Evolutionary conservation across 441 rosid genomes (phyloP).

Genomic region (Kokia cookei): DNA sequence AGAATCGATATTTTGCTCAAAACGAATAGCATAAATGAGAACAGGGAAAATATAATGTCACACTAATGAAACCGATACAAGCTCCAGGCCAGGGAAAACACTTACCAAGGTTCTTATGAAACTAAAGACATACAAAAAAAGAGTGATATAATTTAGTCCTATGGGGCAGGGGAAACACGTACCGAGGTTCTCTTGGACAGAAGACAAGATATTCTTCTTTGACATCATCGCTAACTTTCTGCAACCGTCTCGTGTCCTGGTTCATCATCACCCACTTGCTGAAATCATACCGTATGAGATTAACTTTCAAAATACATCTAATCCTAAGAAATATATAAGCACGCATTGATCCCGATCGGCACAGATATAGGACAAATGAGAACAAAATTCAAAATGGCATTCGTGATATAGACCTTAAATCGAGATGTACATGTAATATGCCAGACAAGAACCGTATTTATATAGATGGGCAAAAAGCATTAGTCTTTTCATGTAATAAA

Average conservation of each 20-base stretch:
- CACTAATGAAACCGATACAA: no score
- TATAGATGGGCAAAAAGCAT: no score
- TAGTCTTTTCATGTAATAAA: not conserved
- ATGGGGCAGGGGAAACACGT: not conserved
- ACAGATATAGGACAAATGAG: not conserved
- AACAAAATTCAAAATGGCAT: no score
- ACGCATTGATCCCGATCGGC: not conserved
- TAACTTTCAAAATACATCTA: constrained; percentile 7
- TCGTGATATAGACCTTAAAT: no score
- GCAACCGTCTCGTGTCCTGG: constrained; percentile 85
- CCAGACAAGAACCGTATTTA: no score
- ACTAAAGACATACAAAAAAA: no score
- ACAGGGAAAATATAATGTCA: no score
- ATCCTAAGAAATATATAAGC: not conserved
- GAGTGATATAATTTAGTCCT: not conserved
- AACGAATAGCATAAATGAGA: no score
- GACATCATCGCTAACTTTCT: constrained; percentile 84
- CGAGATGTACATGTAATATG: no score
- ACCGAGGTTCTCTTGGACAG: constrained; percentile 79
- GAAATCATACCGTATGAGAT: constrained; percentile 26
- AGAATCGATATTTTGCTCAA: not conserved
- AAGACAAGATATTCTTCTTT: constrained; percentile 74
- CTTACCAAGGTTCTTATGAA: constrained; percentile 57
- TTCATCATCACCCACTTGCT: constrained; percentile 99
- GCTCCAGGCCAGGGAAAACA: not conserved